Conservation (phyloP, 371 early-diverging fungal genomes). For the Mortierella sp. region DNA sequence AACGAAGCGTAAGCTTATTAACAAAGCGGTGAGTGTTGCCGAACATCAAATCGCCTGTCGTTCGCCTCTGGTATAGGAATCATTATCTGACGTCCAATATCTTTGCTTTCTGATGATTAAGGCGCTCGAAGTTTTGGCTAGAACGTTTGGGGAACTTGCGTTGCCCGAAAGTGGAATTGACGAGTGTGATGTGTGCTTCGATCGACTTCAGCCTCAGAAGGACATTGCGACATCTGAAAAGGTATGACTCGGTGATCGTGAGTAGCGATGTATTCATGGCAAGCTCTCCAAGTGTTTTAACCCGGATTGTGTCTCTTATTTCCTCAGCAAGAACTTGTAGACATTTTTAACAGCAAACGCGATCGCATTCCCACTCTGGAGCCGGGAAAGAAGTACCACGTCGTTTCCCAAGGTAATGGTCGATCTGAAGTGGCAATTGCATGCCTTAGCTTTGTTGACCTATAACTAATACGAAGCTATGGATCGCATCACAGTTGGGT, state of each 20-base stretch:
- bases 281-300: no score
- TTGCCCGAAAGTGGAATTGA: slow-evolving; percentile 11
- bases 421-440: not conserved
- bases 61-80: not conserved
- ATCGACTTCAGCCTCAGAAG: slow-evolving; percentile 9
- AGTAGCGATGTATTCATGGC: no score
- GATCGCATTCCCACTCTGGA: slow-evolving; percentile 2
- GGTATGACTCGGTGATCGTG: slow-evolving; percentile 13
- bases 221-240: slow-evolving; percentile 30
- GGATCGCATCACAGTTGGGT: slow-evolving; percentile 21
- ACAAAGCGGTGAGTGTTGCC: slow-evolving; percentile 18
- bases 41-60: not conserved
- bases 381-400: slow-evolving; percentile 13
- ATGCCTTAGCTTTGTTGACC: no score
- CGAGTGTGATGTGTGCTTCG: slow-evolving; percentile 26
- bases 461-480: no score
- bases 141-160: slow-evolving; percentile 19
- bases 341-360: slow-evolving; percentile 14
- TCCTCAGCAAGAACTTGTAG: slow-evolving; percentile 22
- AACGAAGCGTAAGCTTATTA: slow-evolving; percentile 25
- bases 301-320: not conserved
- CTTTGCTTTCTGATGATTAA: not conserved
- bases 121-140: slow-evolving; percentile 21
- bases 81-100: not conserved
- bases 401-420: slow-evolving; percentile 23